Evolutionary conservation across 176 grass and related monocot genomes (phyloP).

Genomic region (Hsuehochloa calcarea): DNA sequence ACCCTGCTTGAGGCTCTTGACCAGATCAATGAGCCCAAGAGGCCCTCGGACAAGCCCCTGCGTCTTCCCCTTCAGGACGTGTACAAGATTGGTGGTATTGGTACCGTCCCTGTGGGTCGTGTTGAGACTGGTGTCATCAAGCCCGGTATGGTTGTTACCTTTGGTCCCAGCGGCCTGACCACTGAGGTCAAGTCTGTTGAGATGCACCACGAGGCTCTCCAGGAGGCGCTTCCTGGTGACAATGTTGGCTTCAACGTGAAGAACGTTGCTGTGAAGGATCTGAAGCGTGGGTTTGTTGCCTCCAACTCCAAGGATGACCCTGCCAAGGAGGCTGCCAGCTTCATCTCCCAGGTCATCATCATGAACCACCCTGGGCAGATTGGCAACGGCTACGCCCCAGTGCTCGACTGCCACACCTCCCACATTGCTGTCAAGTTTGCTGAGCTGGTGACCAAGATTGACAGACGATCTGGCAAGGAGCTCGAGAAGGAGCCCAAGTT

Average conservation of each 20-base stretch:
- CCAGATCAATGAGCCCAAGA: conserved; percentile 76
- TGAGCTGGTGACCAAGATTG: conserved; percentile 84
- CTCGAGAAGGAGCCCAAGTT: conserved; percentile 92
- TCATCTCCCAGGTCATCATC: conserved; percentile 91
- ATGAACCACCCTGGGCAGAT: conserved; percentile 98
- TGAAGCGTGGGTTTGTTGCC: conserved; percentile 73
- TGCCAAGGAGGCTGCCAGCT: conserved; percentile 78
- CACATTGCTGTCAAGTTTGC: conserved; percentile 93
- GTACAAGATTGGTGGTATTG: conserved; percentile 97
- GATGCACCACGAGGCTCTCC: conserved; percentile 92
- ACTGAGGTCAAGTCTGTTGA: conserved; percentile 95
- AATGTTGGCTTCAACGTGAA: conserved; percentile 84
- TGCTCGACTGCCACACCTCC: conserved; percentile 89
- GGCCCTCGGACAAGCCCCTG: conserved; percentile 89
- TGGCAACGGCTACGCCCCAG: conserved; percentile 81
- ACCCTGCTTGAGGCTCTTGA: conserved; percentile 86
- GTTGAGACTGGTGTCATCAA: conserved; percentile 80
- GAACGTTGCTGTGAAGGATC: conserved; percentile 89
- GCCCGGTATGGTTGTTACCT: conserved; percentile 83
- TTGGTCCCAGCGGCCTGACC: conserved; percentile 70
- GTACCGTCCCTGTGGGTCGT: conserved; percentile 74
- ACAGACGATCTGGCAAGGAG: conserved; percentile 87
- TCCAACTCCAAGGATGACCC: conserved; percentile 97
- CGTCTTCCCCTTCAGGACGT: conserved; percentile 94
- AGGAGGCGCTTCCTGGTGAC: conserved; percentile 76